Base-by-base conservation (phyloP, 1,139 yeast species). In the Yamadazyma kanchanaburiensis region DNA sequence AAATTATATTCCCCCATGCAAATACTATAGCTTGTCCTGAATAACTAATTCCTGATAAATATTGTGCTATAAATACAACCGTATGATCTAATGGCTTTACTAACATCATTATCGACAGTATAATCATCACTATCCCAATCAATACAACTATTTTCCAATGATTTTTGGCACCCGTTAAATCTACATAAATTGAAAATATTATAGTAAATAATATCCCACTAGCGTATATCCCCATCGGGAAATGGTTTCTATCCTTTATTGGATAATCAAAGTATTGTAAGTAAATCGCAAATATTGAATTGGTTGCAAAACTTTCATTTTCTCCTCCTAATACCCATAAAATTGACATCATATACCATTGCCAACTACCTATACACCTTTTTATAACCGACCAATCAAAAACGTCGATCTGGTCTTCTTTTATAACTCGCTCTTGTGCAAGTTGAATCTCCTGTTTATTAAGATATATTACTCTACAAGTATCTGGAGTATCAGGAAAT, bases 281-380 rank as follows among this genome's bases (percentile, higher is more conserved):
- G 72, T 77, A 76, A 21, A 76, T 50, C 3, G 80, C 69, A 45
- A 75, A 70, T 6, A 76, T 55, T 2, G 77, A 55, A 49, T 75
- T 75, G 8, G 75, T 59, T 4, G 71, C 64, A 47, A 62, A 75
- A 13, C 79, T 69, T 40, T 74, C 73, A 48, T 74, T 75, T 43
- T 72, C 77, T 37, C 82, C 82, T n/a, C 77, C 80, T 29, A 75
- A 51, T 1, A 69, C 62, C 80, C 80, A 77, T 8, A 75, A 62
- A 9, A 70, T 44, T 4, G 76, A 66, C 37, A 77, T 73, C 6
- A 69, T 42, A 64, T 73, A 76, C 77, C 77, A 75, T 43, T 72
- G 77, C 81, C 81, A 77, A 32, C 64, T 61, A 3, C 72, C 74
- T 24, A 67, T 40, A 1, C 74, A 75, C 43, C 81, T 61, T 31